Evolutionary conservation across 805 yeast genomes (phyloP).

Genomic region (Barnettozyma californica): DNA sequence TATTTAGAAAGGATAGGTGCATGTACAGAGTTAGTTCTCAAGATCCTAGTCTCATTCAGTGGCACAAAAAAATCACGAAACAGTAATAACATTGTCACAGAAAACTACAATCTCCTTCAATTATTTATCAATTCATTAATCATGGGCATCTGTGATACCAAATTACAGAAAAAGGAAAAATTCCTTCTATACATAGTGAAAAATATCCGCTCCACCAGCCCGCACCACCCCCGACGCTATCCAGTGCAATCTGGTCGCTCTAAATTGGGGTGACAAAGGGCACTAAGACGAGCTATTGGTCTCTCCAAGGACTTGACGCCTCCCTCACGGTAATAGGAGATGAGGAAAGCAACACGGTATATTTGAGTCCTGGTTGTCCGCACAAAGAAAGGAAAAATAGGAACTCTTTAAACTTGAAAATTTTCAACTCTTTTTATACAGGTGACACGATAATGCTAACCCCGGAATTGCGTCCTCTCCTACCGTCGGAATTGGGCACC

Average conservation of each 20-base stretch:
- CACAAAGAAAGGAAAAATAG: slow-evolving; percentile 34
- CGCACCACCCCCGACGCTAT: slow-evolving; percentile 37
- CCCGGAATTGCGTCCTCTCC: background rate
- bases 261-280: slow-evolving; percentile 40
- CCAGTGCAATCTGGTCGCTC: slow-evolving; percentile 30
- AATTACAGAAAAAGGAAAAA: no score
- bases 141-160: background rate
- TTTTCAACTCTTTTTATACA: slow-evolving; percentile 5
- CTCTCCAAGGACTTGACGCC: slow-evolving; percentile 76
- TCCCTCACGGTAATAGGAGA: slow-evolving; percentile 30
- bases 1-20: background rate
- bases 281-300: slow-evolving; percentile 57
- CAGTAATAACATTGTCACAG: no score
- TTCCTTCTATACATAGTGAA: slow-evolving; percentile 16
- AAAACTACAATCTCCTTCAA: no score
- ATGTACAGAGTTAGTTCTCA: no score
- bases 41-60: no score
- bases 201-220: slow-evolving; percentile 68
- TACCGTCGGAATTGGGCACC: background rate
- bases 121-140: background rate
- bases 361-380: slow-evolving; percentile 69
- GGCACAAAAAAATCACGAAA: no score
- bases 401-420: slow-evolving; percentile 5
- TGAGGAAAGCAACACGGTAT: slow-evolving; percentile 61
- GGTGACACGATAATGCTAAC: background rate